Base-by-base conservation (phyloP, 441 rosid genomes). In the Corymbia citriodora region DNA sequence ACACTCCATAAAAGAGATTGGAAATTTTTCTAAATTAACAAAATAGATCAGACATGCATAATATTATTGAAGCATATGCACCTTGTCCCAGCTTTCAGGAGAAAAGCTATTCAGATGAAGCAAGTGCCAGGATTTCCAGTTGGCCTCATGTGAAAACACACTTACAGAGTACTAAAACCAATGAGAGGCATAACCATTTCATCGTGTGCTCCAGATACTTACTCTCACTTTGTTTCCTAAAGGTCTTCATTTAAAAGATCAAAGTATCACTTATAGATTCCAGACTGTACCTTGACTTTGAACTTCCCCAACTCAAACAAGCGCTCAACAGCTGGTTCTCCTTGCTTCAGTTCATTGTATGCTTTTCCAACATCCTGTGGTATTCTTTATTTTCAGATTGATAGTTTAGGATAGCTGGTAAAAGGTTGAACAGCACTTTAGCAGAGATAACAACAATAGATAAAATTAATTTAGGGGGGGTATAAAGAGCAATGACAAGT, bases 291-390 rank as follows among this genome's bases (percentile, higher is more conserved):
- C 98, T 96, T 94, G 81, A 95, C 92, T 92, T 93, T 94, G 88
- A 93, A 93, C 65, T 91, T 93, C 89, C 96, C 91, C 92, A 97
- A 93, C 90, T 95, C 98, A 94, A 95, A 95, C 91, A 98, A 93
- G 61, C 98, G 97, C 91, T 96, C 96, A 87, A 98, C 93, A 7
- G 99, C 99, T 63, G 99, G 98, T 93, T 98, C 99, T 89, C 98
- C 99, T 93, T 95, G 98, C 95, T 98, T 98, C 95, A 97, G 93
- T 92, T 97, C 99, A 91, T 98, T 97, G 93, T 95, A 97, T 87
- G 99, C 99, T 94, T 98, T 96, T 89, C 98, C 99, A 59, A 96
- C 90, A 94, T 94, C 99, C 99, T 98, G 82, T 79, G 79, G 59
- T 81, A 72, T 87, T 52, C 88, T 59, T 57, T 81, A 59, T 45